A percentile compares a stretch with the other conserved stretches of the same genome.
Evolutionary conservation across 176 grass and related monocot species (phyloP).

Genomic region (Triticum monococcum): DNA sequence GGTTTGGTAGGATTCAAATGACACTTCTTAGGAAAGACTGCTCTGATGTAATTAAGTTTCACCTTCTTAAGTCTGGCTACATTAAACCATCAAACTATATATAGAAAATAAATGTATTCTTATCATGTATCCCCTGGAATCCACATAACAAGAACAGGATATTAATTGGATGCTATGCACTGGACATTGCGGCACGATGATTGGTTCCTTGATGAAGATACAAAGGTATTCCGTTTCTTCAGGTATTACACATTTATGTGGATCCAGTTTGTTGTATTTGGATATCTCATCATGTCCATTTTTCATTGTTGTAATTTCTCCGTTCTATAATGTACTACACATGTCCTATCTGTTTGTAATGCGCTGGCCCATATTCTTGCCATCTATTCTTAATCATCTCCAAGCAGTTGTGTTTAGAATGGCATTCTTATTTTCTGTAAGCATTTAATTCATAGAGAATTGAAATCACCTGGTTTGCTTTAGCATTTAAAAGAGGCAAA

Average conservation of each 20-base stretch:
- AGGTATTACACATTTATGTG: slow-evolving; percentile 45
- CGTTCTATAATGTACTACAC: neutral
- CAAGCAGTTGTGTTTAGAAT: too few species aligned
- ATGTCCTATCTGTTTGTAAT: neutral
- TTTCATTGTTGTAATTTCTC: neutral
- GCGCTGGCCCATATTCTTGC: neutral
- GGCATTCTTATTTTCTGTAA: too few species aligned
- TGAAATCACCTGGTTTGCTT: too few species aligned
- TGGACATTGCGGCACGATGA: slow-evolving; percentile 67
- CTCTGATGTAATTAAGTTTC: neutral
- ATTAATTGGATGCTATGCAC: slow-evolving; percentile 26
- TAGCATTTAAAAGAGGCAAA: too few species aligned
- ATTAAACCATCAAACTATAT: neutral
- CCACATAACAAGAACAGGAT: neutral
- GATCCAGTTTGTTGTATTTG: neutral
- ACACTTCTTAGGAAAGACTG: too few species aligned
- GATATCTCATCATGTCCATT: neutral
- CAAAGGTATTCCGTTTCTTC: slow-evolving; percentile 68
- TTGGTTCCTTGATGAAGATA: slow-evolving; percentile 86
- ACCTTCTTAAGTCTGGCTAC: neutral
- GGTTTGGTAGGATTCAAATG: too few species aligned
- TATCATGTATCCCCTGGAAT: slow-evolving; percentile 6
- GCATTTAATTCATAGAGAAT: too few species aligned
- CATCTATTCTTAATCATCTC: neutral
- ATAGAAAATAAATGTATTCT: neutral